These are phyloP conservation scores for Penicillium longicatenatum DNA, from an alignment of 495 filamentous ascomycete genomes.

Conservation along the genomic window DNA sequence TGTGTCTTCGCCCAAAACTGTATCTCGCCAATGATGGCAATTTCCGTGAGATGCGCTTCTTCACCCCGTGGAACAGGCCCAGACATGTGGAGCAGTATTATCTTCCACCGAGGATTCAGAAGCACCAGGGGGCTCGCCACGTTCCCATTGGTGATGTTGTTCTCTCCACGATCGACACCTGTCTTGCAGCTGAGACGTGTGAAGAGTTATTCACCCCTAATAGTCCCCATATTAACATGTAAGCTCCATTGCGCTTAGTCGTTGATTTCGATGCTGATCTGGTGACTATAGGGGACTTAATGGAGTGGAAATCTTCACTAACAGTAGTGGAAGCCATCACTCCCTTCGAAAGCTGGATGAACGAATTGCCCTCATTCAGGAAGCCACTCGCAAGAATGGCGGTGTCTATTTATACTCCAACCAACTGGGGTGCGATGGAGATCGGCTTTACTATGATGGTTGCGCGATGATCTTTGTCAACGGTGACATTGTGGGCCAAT, in stretches of 20 bases:
- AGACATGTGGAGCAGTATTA: constrained; percentile 67
- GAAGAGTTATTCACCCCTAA: constrained; percentile 75
- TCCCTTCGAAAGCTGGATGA: constrained; percentile 73
- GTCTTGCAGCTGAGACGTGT: constrained; percentile 69
- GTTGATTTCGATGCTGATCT: not conserved
- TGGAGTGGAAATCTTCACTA: constrained; percentile 71
- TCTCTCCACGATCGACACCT: constrained; percentile 69
- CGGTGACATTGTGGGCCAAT: constrained; percentile 67
- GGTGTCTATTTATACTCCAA: constrained; percentile 76
- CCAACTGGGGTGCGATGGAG: constrained; percentile 71
- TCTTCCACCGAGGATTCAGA: constrained; percentile 60
- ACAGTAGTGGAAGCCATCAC: constrained; percentile 70
- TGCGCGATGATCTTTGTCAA: constrained; percentile 74
- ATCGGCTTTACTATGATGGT: constrained; percentile 63
- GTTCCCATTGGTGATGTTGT: constrained; percentile 76
- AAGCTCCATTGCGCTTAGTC: not conserved
- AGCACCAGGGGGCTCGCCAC: constrained; percentile 57
- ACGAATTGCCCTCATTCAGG: constrained; percentile 68
- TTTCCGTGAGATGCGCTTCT: constrained; percentile 51
- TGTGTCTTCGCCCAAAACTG: constrained; percentile 78
- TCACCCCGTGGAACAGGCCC: constrained; percentile 62
- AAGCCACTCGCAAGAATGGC: constrained; percentile 68
- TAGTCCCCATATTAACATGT: constrained; percentile 21
- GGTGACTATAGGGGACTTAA: constrained; percentile 16
- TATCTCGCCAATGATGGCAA: constrained; percentile 63